Base-by-base conservation (phyloP, 441 rosid species). In the Gossypium laxum region DNA sequence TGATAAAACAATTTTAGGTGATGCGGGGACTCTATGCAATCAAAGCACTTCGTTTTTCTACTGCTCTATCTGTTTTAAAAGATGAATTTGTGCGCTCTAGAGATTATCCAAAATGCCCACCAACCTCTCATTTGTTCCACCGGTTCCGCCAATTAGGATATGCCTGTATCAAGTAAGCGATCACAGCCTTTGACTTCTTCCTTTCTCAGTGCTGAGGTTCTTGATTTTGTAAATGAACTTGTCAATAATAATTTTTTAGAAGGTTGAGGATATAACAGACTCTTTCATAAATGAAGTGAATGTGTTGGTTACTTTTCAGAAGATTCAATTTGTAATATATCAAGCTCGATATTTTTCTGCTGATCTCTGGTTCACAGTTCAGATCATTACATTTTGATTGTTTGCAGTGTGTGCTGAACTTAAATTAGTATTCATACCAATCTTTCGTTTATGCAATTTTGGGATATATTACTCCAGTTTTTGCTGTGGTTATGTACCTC, bases 51-150 rank as follows among this genome's bases (percentile, higher is more conserved):
- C 91, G 92, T 48, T 92, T 92, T 85, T 86, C 97, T 72, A 86
- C 98, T 38, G 96, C 99, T 74, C 81, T 95, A 81, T 88, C 96
- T 18, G 98, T 89, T 69, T 77, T 95, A 77, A 95, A 92, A 84
- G 98, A 92, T 70, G 99, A 95, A 75, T 91, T 95, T 79, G 78
- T 88, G 80, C 96, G 98, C 22, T 95, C 99, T 51, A 87, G 99
- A 87, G 96, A 95, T 86, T 91, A 95, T 80, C 99, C 99, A 74
- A 92, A 92, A 71, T 95, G 98, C 74, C 95, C 97, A 59, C 95
- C 93, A 78, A 91, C 97, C 60, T 91, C 99, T 63, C 93, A 82
- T 76, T 75, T 95, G 85, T 95, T 95, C 85, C 93, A 95, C 82
- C 89, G 88, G 77, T 92, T 92, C 80, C 88, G 95, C 67, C 97